Conservation (phyloP, 305 asterid genomes). For the Salvia sclarea region DNA sequence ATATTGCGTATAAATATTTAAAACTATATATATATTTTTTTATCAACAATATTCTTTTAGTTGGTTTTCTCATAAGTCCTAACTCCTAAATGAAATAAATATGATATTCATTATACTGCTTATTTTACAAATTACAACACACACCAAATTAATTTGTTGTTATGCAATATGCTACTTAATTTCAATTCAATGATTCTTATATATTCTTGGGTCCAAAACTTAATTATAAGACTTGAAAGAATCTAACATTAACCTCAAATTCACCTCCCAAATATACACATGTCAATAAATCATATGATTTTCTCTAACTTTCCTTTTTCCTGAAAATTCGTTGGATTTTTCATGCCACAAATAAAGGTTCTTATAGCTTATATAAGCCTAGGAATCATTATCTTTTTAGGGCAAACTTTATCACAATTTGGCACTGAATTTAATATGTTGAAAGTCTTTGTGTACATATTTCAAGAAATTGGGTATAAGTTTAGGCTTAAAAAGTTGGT, state of each 20-base stretch:
- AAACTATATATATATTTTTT: too few relatives aligned
- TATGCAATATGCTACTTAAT: too few relatives aligned
- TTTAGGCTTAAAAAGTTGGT: conserved; percentile 35
- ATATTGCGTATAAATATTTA: background rate
- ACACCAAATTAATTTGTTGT: too few relatives aligned
- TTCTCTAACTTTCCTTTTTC: background rate
- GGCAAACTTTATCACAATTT: conserved; percentile 19
- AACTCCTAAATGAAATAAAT: too few relatives aligned
- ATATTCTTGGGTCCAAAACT: too few relatives aligned
- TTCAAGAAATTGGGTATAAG: conserved; percentile 8
- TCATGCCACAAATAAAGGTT: background rate
- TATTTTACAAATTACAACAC: too few relatives aligned
- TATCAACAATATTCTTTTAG: too few relatives aligned
- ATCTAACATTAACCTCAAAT: background rate
- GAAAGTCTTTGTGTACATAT: conserved; percentile 18
- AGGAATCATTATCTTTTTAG: conserved; percentile 24
- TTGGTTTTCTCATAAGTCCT: too few relatives aligned
- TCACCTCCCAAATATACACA: background rate
- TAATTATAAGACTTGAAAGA: background rate
- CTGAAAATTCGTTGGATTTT: background rate
- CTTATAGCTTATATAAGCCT: background rate
- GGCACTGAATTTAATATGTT: conserved; percentile 30
- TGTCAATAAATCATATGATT: background rate
- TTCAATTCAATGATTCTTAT: too few relatives aligned
- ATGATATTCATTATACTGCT: too few relatives aligned